Conservation (phyloP, 495 filamentous ascomycete genomes). For the Aspergillus sclerotioniger region DNA sequence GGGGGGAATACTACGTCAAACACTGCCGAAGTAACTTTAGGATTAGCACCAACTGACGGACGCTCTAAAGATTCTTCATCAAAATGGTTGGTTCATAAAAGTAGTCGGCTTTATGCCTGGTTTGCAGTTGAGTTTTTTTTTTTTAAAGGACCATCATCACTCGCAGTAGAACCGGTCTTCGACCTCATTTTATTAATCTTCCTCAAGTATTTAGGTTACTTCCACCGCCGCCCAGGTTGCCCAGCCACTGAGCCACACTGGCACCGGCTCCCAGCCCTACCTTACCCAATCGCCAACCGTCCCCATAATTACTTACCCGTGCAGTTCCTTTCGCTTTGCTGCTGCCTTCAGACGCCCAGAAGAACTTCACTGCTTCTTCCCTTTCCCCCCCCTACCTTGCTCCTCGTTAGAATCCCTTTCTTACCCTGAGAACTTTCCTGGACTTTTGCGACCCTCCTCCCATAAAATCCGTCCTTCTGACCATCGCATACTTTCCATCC, state of each 20-base stretch:
- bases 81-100: background rate
- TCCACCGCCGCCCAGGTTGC: background rate
- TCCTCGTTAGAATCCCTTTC: conserved; percentile 8
- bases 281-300: conserved; percentile 4
- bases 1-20: background rate
- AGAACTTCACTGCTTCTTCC: conserved; percentile 11
- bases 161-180: no score
- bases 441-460: background rate
- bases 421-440: conserved; percentile 4
- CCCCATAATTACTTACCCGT: conserved; percentile 7
- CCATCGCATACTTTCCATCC: background rate
- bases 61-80: background rate
- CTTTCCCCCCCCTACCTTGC: conserved; percentile 11
- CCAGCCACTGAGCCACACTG: background rate
- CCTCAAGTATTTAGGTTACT: background rate
- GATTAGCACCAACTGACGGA: background rate
- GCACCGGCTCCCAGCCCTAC: conserved; percentile 1
- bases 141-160: no score
- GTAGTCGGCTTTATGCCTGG: background rate
- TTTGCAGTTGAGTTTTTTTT: no score
- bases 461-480: background rate
- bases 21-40: background rate
- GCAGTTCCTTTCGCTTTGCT: conserved; percentile 14
- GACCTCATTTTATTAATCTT: no score
- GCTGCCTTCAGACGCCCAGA: conserved; percentile 20